Base-by-base conservation (phyloP, 768 basidiomycete species). In the Lactarius evosmus region DNA sequence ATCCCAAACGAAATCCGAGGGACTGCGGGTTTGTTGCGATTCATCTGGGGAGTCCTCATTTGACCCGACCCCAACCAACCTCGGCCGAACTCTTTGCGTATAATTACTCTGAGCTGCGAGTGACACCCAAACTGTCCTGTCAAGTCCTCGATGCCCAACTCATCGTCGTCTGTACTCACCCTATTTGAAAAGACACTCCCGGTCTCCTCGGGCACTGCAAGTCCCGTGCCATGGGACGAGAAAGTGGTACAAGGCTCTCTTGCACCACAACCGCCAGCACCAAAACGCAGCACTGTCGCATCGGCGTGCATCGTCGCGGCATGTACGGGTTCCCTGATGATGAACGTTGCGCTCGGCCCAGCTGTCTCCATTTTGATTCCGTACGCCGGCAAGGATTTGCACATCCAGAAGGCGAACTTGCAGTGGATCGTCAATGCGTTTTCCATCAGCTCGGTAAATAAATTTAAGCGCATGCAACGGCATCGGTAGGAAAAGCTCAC, bases 381-480 rank as follows among this genome's bases (percentile, higher is more conserved):
- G 2, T 71, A 70, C 32, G 70, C 71, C 22, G 75, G 73, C 0
- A 46, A 59, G 12, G 80, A 80, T 19, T 74, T 89, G 54, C 34
- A 76, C 19, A 80, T 88, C 4, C 70, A 75, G 29, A 78, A 86
- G 56, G 74, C 78, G 34, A 75, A 82, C 33, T 75, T 90, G 1
- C 84, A 89, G 60, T 91, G 89, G 89, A 74, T 88, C 19, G 68
- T 82, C 8, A 85, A 85, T 27, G 87, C 86, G 0, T 91, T 86
- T 69, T 75, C 88, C 0, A 72, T 91, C 60, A 87, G 83, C 69
- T 86, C 85, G 12, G 87, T 87, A 14, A n/a, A 79, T 74, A 12
- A 25, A 30, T 27, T 46, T 25, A 14, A 7, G 12, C n/a, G 19
- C 17, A n/a, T 34, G 14, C 11, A 32, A 30, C 22, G 14, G 29